Percentiles rank a stretch among this genome's conserved stretches.
Evolutionary conservation across 495 filamentous ascomycete genomes (phyloP).

Genomic region (Acidiella bohemica): DNA sequence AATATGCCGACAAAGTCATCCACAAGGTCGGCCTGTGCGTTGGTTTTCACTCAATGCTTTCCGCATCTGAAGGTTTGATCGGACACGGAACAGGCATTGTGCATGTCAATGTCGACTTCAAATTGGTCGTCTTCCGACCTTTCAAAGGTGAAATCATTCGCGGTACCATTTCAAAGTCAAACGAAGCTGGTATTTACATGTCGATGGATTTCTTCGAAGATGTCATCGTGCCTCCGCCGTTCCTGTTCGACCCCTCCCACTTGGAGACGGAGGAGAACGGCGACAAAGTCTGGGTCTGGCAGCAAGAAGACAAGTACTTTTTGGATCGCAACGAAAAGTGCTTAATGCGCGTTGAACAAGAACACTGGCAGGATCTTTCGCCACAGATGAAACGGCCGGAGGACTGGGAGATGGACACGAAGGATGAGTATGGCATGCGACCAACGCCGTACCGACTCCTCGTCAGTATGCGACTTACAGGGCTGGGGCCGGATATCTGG

Average conservation of each 20-base stretch:
- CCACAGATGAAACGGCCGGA: slow-evolving; percentile 38
- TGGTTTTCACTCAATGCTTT: slow-evolving; percentile 73
- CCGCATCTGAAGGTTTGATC: slow-evolving; percentile 79
- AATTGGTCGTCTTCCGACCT: slow-evolving; percentile 82
- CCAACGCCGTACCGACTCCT: slow-evolving; percentile 7
- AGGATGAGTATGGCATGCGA: not conserved
- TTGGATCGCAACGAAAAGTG: slow-evolving; percentile 81
- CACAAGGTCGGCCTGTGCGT: slow-evolving; percentile 84
- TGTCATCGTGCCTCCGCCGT: slow-evolving; percentile 51
- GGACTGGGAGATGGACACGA: slow-evolving; percentile 2
- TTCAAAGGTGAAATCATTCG: slow-evolving; percentile 83
- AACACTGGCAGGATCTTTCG: slow-evolving; percentile 79
- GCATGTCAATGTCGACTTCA: slow-evolving; percentile 89
- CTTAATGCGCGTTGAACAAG: slow-evolving; percentile 65
- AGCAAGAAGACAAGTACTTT: slow-evolving; percentile 38
- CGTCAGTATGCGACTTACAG: slow-evolving; percentile 15
- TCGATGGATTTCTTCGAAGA: slow-evolving; percentile 83
- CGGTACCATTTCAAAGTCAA: slow-evolving; percentile 63
- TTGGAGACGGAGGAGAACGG: slow-evolving; percentile 49
- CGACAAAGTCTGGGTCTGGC: slow-evolving; percentile 62
- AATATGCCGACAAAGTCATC: slow-evolving; percentile 82
- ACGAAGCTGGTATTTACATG: slow-evolving; percentile 60
- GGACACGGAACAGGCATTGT: slow-evolving; percentile 80
- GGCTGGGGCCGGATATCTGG: slow-evolving; percentile 18
- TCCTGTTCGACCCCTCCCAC: slow-evolving; percentile 4